Percentiles rank a stretch among this genome's conserved stretches.
phyloP scores from a whole-genome alignment of 2,329 filamentous ascomycete species.

The Ophiocordyceps camponoti-floridani region DNA sequence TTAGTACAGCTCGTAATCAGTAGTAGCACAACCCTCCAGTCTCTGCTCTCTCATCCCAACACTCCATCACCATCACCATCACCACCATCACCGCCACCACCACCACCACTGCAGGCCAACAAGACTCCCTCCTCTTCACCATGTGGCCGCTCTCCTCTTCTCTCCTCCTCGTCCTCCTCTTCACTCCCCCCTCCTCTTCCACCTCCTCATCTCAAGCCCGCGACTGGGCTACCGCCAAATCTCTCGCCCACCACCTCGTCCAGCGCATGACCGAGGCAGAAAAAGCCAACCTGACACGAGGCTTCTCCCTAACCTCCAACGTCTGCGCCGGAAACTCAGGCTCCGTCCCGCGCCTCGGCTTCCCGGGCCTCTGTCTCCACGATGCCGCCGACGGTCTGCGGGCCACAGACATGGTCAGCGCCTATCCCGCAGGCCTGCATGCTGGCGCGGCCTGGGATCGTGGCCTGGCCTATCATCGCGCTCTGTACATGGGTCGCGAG shows the following conservation, averaged over 20 bases:
- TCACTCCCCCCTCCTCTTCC: neutral
- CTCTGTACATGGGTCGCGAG: slow-evolving; percentile 34
- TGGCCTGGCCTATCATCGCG: slow-evolving; percentile 31
- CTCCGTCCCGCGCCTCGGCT: slow-evolving; percentile 23
- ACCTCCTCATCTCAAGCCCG: neutral
- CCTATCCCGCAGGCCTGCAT: slow-evolving; percentile 28
- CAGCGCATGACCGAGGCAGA: slow-evolving; percentile 47
- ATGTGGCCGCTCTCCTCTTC: neutral
- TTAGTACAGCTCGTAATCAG: too few species aligned
- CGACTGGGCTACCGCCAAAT: slow-evolving; percentile 39
- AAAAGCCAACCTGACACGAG: slow-evolving; percentile 34
- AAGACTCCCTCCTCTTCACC: neutral
- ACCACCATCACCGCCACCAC: neutral
- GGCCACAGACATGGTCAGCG: slow-evolving; percentile 27
- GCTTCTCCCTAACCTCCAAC: slow-evolving; percentile 31
- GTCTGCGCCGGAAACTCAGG: slow-evolving; percentile 29
- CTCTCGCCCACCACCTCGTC: slow-evolving; percentile 37
- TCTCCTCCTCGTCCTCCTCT: neutral
- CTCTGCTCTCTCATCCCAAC: too few species aligned
- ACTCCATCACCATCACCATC: too few species aligned
- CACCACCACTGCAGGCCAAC: neutral
- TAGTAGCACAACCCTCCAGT: too few species aligned
- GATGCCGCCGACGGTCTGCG: slow-evolving; percentile 31
- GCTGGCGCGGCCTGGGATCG: slow-evolving; percentile 34
- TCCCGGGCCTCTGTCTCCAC: slow-evolving; percentile 29